A percentile compares a stretch with the other conserved stretches of the same genome.
These are phyloP conservation scores for Ailanthus altissimus DNA, from an alignment of 345 rosid genomes.

Conservation along the genomic window DNA sequence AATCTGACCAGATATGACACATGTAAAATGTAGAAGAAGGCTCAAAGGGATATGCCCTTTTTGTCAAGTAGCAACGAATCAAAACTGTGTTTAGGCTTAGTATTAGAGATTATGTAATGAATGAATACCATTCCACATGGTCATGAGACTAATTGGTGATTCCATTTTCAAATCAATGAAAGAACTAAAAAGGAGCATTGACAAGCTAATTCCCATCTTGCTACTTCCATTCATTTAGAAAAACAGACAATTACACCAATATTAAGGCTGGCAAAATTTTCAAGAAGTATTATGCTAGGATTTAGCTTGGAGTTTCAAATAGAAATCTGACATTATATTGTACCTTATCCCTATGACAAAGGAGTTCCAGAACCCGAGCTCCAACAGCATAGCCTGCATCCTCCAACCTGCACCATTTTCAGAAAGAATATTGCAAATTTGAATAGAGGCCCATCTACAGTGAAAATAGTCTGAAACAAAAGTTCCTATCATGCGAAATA, in stretches of 20 bases:
- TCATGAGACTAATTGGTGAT: neutral
- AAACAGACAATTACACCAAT: neutral
- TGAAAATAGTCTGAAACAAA: neutral
- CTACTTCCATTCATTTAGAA: neutral
- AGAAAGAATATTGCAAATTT: conserved; percentile 7
- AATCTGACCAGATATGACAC: neutral
- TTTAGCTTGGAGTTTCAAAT: neutral
- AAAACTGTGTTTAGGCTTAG: neutral
- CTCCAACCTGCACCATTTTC: conserved; percentile 61
- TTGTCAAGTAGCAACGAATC: neutral
- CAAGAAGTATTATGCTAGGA: neutral
- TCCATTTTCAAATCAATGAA: conserved; percentile 7
- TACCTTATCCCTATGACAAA: conserved; percentile 91
- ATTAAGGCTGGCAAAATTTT: neutral
- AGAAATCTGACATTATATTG: neutral
- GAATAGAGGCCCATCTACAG: neutral
- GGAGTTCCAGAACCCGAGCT: conserved; percentile 84
- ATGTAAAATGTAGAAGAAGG: neutral
- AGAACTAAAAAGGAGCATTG: neutral
- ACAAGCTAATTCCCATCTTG: neutral
- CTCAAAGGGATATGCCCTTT: neutral
- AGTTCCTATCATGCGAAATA: conserved; percentile 4
- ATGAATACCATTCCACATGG: neutral
- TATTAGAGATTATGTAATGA: neutral
- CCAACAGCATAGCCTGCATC: conserved; percentile 97